Conservation (phyloP, 257 asterid genomes). For the Fraxinus pennsylvanica region DNA sequence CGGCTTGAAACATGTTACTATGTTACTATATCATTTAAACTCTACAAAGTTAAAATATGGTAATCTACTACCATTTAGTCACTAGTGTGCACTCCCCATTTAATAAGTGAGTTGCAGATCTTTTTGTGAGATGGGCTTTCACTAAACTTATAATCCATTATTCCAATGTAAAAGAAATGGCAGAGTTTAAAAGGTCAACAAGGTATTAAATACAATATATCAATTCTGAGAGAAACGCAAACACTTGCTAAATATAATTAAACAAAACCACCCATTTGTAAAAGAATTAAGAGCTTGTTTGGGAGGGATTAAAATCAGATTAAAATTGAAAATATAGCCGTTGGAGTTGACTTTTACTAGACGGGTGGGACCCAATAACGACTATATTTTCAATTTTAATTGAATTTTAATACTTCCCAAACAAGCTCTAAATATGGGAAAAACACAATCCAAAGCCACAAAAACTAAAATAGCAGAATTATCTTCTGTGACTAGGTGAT, state of each 20-base stretch:
- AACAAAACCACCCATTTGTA: neutral
- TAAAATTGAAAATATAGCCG: too few species aligned
- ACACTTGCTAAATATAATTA: neutral
- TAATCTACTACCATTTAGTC: neutral
- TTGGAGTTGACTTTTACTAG: too few species aligned
- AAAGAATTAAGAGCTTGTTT: neutral
- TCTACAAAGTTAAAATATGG: conserved; percentile 1
- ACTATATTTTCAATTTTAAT: too few species aligned
- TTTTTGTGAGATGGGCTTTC: neutral
- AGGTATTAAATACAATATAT: neutral
- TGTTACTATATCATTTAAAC: neutral
- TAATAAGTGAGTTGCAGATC: neutral
- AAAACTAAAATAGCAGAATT: neutral
- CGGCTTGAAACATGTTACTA: neutral
- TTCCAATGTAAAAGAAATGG: neutral
- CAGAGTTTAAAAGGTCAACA: neutral
- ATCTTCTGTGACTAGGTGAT: neutral
- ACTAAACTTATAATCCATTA: neutral
- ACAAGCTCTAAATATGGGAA: neutral
- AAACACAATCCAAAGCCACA: neutral
- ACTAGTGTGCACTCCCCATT: neutral
- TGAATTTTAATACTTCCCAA: too few species aligned
- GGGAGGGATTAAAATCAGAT: too few species aligned
- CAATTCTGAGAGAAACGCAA: neutral
- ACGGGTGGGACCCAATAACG: too few species aligned